Conservation (phyloP, 768 basidiomycete genomes). For the Russula ochroleuca region DNA sequence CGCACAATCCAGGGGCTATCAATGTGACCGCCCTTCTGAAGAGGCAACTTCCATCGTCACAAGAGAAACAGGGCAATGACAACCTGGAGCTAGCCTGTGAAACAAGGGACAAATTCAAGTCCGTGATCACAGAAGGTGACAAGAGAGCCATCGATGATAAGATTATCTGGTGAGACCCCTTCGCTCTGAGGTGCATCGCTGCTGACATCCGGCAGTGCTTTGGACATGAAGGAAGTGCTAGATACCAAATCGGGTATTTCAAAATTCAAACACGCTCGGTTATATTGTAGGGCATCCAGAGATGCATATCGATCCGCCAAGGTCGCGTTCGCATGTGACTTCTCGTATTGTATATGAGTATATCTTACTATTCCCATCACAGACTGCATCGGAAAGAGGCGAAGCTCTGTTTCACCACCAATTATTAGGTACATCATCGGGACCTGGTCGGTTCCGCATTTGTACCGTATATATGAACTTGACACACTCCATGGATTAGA, state of each 20-base stretch:
- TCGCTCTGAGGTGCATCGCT: neutral
- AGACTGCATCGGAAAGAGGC: neutral
- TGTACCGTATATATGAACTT: neutral
- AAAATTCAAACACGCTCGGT: neutral
- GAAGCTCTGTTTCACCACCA: neutral
- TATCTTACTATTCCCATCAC: neutral
- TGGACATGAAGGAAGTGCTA: neutral
- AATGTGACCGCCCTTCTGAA: neutral
- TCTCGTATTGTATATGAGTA: neutral
- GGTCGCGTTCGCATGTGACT: neutral
- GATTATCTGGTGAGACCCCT: neutral
- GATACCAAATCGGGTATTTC: neutral
- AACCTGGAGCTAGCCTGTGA: neutral
- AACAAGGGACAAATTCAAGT: too few relatives aligned
- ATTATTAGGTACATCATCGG: neutral
- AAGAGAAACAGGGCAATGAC: neutral
- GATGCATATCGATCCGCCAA: neutral
- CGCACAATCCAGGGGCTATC: neutral
- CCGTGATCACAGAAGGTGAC: too few relatives aligned
- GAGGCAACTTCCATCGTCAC: neutral
- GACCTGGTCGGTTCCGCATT: neutral
- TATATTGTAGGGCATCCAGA: constrained; percentile 6
- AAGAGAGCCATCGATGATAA: too few relatives aligned
- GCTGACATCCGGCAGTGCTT: neutral
- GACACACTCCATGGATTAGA: neutral